Base-by-base conservation (phyloP, 306 rosid genomes). In the Quercus ilex region DNA sequence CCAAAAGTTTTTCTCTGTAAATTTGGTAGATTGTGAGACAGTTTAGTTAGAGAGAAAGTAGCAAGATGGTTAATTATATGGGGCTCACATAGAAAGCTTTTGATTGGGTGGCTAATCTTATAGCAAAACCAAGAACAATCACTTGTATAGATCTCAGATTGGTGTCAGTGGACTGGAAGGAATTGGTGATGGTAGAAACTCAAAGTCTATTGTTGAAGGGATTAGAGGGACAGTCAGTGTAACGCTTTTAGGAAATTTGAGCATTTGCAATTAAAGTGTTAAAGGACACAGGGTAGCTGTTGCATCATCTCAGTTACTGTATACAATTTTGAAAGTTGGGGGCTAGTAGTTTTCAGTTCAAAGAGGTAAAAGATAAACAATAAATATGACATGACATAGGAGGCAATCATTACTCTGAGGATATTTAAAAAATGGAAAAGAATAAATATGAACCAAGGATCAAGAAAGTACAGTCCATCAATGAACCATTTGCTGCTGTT, bases 401-500 rank as follows among this genome's bases (percentile, higher is more conserved):
- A 35, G 73, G 75, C 31, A 62, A 19, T 73, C 58, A 56, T 69
- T 78, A 76, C 62, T 25, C 23, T 63, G 69, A 49, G 35, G 63
- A 51, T 71, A 60, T 58, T 63, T 41, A 41, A 80, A 51, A 84
- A 77, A 78, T 57, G 74, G 25, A 28, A 83, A 78, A 69, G 38
- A 80, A 65, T 77, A 35, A 51, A 78, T 25, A 74, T 26, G 68
- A 78, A 88, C 26, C 56, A 74, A 79, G 55, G 81, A 74, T 69
- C 23, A 83, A 81, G 83, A 81, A 80, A 53, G 79, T 96, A 96
- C 99, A 93, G 91, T 83, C 98, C 99, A 64, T 93, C 96, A 31
- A 96, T 89, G 87, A 91, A 89, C 99, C 96, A 96, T 86, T 87
- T 91, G 86, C 81, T 75, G 67, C 82, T 86, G 53, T 60, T 83